Percentiles rank a stretch among this genome's conserved stretches.
These are phyloP conservation scores for Neurospora sp. DNA, from an alignment of 495 filamentous ascomycete genomes.

Conservation along the genomic window DNA sequence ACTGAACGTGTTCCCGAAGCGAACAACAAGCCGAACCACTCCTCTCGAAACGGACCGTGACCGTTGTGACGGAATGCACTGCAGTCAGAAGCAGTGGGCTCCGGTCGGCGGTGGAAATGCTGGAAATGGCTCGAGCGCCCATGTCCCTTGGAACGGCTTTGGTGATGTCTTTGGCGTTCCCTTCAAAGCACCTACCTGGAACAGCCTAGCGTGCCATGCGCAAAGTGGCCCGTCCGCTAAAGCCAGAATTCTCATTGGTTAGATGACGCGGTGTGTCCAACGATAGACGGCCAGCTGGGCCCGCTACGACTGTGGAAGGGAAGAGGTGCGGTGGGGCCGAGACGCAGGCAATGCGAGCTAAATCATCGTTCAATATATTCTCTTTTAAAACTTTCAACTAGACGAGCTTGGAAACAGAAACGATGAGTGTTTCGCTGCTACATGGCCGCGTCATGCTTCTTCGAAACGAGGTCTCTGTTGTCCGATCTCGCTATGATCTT, in stretches of 20 bases:
- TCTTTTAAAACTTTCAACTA: background rate
- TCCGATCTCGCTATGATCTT: background rate
- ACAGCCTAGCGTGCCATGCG: conserved; percentile 24
- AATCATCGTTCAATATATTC: background rate
- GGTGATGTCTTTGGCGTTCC: conserved; percentile 3
- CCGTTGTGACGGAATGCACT: too few relatives aligned
- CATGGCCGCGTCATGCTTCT: background rate
- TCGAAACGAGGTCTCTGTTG: background rate
- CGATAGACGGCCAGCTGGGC: background rate
- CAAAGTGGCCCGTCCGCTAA: conserved; percentile 8
- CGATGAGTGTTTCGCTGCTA: background rate
- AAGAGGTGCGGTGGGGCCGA: background rate
- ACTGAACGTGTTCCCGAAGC: background rate
- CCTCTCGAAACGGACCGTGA: background rate
- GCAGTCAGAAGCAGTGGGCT: background rate
- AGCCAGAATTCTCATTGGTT: background rate
- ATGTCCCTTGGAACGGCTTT: background rate
- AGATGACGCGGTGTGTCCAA: background rate
- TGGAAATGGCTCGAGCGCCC: background rate
- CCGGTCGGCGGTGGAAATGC: background rate
- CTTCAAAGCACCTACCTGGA: conserved; percentile 29
- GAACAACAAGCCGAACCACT: background rate
- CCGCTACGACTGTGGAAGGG: background rate
- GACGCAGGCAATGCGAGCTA: background rate
- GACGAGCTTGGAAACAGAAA: background rate